A percentile compares a stretch with the other conserved stretches of the same genome.
These are phyloP conservation scores for Penicillium pulvis DNA, from an alignment of 495 filamentous ascomycete genomes.

Conservation along the genomic window DNA sequence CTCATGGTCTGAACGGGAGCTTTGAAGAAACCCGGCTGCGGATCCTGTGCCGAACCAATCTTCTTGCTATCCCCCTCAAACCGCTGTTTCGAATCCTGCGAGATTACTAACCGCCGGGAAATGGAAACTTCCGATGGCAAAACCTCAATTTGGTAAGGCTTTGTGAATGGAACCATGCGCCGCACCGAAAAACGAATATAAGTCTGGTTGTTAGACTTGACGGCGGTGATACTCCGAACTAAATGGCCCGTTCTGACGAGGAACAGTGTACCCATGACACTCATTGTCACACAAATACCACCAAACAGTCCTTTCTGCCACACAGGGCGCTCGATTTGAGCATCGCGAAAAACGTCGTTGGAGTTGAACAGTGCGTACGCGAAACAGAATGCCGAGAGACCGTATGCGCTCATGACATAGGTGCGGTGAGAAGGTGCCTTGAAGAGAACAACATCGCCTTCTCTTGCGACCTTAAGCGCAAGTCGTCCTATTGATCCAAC, in stretches of 20 bases:
- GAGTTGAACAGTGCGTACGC: conserved; percentile 58
- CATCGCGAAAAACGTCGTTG: conserved; percentile 42
- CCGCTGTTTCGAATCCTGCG: conserved; percentile 22
- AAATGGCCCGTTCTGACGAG: conserved; percentile 37
- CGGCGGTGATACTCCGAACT: conserved; percentile 39
- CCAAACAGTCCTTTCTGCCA: conserved; percentile 44
- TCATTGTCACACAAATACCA: conserved; percentile 47
- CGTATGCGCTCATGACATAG: conserved; percentile 59
- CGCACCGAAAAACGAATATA: conserved; percentile 40
- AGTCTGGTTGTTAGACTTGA: conserved; percentile 31
- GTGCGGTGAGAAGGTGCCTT: conserved; percentile 60
- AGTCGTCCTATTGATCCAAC: conserved; percentile 33
- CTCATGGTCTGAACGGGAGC: conserved; percentile 40
- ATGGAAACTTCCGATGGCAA: conserved; percentile 12
- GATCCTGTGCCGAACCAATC: conserved; percentile 16
- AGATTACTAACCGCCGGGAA: conserved; percentile 32
- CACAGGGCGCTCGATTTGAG: conserved; percentile 32
- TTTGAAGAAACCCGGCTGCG: conserved; percentile 37
- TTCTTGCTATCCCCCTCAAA: conserved; percentile 24
- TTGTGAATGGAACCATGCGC: conserved; percentile 45
- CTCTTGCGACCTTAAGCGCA: conserved; percentile 38
- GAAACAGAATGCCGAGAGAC: conserved; percentile 58
- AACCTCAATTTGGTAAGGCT: conserved; percentile 37
- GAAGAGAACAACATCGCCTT: conserved; percentile 55
- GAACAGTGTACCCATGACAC: conserved; percentile 45